Evolutionary conservation across 2,329 filamentous ascomycete genomes (phyloP), one percentile per base, ranked within the genome.

Genomic region (Colletotrichum agaves): DNA sequence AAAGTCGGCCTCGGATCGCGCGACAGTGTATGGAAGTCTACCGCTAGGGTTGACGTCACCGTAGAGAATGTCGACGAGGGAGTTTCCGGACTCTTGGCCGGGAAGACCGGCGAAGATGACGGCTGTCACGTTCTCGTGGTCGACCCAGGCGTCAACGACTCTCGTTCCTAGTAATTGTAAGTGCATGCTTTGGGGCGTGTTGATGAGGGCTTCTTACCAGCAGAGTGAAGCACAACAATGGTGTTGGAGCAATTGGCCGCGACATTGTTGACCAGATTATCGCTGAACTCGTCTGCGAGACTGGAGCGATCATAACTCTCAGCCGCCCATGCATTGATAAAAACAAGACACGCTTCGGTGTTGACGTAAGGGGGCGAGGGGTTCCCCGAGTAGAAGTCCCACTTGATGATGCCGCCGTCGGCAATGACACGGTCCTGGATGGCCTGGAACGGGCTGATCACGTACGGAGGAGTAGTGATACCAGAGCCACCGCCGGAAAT

Each of bases 11-110:
- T 90, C 92, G 27, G 90, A 92, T 11, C 41, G 59, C 23, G 60
- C 64, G 57, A 95, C 89, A 0, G 93, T 95, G 78, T 93, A 96
- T 0, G 93, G 92, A 0, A 95, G 81, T 61, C 88, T 88, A 21
- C 92, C 92, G 49, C 88, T 91, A 10, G 79, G 79, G 65, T 80
- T 81, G 43, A 79, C 76, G 12, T 79, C 74, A 17, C 84, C 84
- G 70, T 85, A 86, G 1, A 87, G 76, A 6, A 87, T 74, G 11
- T 83, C 79, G 0, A 78, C 78, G 1, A 87, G 67, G 0, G 82
- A 77, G n/a, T 79, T 76, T 5, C 87, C 86, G 4, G 81, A 81
- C 71, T 88, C 85, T 73, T 88, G 85, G 0, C 86, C 86, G 0
- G 85, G 85, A 0, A 87, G 76, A 59, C 86, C 84, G 3, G 84